These are phyloP conservation scores for Pythium biforme DNA, from an alignment of 352 stramenopile species.

Conservation along the genomic window DNA sequence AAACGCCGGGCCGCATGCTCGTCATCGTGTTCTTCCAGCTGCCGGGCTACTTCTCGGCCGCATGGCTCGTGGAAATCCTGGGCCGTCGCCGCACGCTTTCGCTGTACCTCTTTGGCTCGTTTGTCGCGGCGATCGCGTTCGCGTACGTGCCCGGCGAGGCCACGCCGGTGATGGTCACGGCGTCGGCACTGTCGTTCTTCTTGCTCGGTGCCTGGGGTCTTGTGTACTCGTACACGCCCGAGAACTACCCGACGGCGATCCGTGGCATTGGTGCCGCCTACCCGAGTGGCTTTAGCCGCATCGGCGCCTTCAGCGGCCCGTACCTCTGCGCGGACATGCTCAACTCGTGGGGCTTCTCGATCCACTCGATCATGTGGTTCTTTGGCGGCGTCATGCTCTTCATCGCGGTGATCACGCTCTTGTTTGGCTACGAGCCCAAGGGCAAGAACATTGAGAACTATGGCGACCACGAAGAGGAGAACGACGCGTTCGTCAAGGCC, in stretches of 20 bases:
- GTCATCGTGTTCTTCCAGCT: constrained; percentile 67
- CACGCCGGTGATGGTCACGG: constrained; percentile 43
- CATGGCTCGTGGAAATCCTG: constrained; percentile 50
- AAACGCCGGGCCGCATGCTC: constrained; percentile 45
- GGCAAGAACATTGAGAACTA: constrained; percentile 68
- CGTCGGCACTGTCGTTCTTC: constrained; percentile 64
- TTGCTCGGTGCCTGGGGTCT: constrained; percentile 66
- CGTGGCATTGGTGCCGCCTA: constrained; percentile 69
- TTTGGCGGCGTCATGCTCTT: constrained; percentile 64
- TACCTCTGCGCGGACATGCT: constrained; percentile 71
- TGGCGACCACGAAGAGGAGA: constrained; percentile 18
- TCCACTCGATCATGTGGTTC: constrained; percentile 70
- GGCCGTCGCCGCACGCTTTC: constrained; percentile 57
- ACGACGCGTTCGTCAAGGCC: constrained; percentile 11
- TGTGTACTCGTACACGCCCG: constrained; percentile 70
- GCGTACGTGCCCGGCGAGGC: constrained; percentile 53
- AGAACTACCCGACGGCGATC: constrained; percentile 76
- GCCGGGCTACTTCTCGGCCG: constrained; percentile 55
- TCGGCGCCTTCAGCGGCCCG: constrained; percentile 60
- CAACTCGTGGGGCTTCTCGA: constrained; percentile 45
- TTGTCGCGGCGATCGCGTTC: constrained; percentile 52
- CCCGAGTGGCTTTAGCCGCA: constrained; percentile 60
- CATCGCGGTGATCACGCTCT: constrained; percentile 43
- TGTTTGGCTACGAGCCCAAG: constrained; percentile 69
- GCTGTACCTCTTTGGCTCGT: constrained; percentile 46